Conservation (phyloP, 306 rosid genomes). For the Sindora glabra region DNA sequence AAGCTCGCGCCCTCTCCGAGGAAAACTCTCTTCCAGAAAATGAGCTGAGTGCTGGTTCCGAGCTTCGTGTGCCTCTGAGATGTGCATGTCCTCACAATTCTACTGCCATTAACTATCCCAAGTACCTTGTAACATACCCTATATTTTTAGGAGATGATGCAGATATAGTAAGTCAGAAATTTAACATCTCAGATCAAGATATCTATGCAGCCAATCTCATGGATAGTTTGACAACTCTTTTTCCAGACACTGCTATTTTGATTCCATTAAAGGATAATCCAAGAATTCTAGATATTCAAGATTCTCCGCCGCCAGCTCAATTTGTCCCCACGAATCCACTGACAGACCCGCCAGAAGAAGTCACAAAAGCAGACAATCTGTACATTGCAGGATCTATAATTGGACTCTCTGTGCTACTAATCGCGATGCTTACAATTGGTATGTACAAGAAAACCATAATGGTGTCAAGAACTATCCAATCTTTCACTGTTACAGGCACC, state of each 20-base stretch:
- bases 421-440: slow-evolving; percentile 32
- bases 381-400: slow-evolving; percentile 37
- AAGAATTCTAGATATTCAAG: slow-evolving; percentile 18
- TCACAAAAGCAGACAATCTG: slow-evolving; percentile 12
- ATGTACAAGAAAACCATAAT: slow-evolving; percentile 29
- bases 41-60: slow-evolving; percentile 15
- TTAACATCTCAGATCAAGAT: slow-evolving; percentile 31
- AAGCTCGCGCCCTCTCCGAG: slow-evolving; percentile 21
- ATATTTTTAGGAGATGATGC: slow-evolving; percentile 22
- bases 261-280: slow-evolving; percentile 30
- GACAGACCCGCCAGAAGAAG: neutral
- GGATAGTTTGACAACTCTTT: slow-evolving; percentile 13
- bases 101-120: slow-evolving; percentile 7
- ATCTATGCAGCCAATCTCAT: slow-evolving; percentile 29
- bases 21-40: slow-evolving; percentile 22
- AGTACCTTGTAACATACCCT: slow-evolving; percentile 61
- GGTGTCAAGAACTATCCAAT: slow-evolving; percentile 24
- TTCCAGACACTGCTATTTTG: slow-evolving; percentile 32
- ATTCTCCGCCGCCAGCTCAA: slow-evolving; percentile 46
- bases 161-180: slow-evolving; percentile 16
- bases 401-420: slow-evolving; percentile 27
- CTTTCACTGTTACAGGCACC: slow-evolving; percentile 28
- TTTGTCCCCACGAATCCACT: slow-evolving; percentile 41
- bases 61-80: slow-evolving; percentile 39
- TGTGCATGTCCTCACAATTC: slow-evolving; percentile 50